Conservation (phyloP, 371 early-diverging fungal species). For the Funneliformis caledonium region DNA sequence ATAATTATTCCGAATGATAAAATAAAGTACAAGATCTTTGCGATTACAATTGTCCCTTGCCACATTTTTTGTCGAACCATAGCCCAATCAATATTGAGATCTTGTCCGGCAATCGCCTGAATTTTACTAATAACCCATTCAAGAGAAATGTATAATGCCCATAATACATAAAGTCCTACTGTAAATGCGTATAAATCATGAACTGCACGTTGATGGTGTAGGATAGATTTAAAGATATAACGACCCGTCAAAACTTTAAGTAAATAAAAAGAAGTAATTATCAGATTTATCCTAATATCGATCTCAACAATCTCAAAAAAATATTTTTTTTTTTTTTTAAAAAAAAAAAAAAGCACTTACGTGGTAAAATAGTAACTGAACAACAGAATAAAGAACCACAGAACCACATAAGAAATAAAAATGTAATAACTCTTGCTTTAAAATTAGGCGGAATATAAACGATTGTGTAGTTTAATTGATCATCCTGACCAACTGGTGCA, state of each 20-base stretch:
- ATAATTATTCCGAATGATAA: constrained; percentile 52
- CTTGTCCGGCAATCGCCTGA: not conserved
- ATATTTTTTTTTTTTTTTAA: not conserved
- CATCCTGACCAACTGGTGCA: constrained; percentile 60
- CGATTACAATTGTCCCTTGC: constrained; percentile 8
- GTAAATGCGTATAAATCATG: constrained; percentile 67
- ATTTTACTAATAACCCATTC: constrained; percentile 42
- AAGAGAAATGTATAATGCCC: constrained; percentile 31
- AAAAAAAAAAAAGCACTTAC: constrained; percentile 46
- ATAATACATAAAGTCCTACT: constrained; percentile 47
- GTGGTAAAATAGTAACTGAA: constrained; percentile 49
- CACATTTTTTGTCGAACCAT: not conserved
- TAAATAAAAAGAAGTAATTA: too few relatives aligned
- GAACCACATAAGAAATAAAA: constrained; percentile 62
- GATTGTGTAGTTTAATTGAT: constrained; percentile 58
- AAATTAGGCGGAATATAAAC: constrained; percentile 75
- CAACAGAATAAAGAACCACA: constrained; percentile 51
- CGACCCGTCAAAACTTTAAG: constrained; percentile 55
- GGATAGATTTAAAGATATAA: constrained; percentile 44
- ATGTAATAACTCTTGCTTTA: constrained; percentile 53
- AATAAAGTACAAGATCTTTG: constrained; percentile 49
- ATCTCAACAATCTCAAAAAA: too few relatives aligned
- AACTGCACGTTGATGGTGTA: constrained; percentile 44
- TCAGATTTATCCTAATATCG: too few relatives aligned
- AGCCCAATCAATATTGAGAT: constrained; percentile 4